Base-by-base conservation (phyloP, 2,329 filamentous ascomycete species). In the Nemania sp. region DNA sequence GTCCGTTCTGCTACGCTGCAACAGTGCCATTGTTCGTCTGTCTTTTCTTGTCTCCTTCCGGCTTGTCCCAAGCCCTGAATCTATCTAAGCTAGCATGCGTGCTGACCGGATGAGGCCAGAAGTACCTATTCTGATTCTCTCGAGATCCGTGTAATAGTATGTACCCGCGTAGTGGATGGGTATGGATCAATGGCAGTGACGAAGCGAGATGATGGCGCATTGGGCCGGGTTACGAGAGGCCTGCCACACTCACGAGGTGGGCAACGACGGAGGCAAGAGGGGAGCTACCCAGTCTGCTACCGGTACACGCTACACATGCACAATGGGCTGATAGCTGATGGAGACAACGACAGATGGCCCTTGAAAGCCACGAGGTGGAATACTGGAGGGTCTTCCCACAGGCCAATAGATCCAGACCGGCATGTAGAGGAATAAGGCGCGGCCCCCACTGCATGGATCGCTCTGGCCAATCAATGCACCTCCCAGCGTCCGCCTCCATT, bases 311-410 rank as follows among this genome's bases (percentile, higher is more conserved):
- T 45, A 26, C 20, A 22, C 33, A 40, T 22, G 17, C 7, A 28
- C 30, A 34, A 20, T 44, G 40, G 33, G 45, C 45, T 43, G 11
- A 31, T 43, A 22, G 36, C 40, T 11, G 46, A 51, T 46, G 47
- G 28, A 45, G 26, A 34, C 41, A 19, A 28, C 36, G 43, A 33
- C 19, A 23, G 23, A 33, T n/a, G 28, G 24, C 42, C 50, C 50
- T 54, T 47, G 50, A 51, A 54, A 55, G 47, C 55, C 55, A 57
- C 55, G 55, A 57, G 55, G 51, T 51, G 37, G 43, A 30, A 47
- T 49, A 49, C 48, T 33, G n/a, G 33, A 22, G n/a, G 19, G 24
- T 37, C 43, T 14, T 33, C 19, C n/a, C 20, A 46, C 15, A 28
- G 22, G 23, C 52, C 52, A 54, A 54, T 54, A 40, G 46, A 36